Conservation (phyloP, 2,329 filamentous ascomycete species). For the Bipolaris zeicola region DNA sequence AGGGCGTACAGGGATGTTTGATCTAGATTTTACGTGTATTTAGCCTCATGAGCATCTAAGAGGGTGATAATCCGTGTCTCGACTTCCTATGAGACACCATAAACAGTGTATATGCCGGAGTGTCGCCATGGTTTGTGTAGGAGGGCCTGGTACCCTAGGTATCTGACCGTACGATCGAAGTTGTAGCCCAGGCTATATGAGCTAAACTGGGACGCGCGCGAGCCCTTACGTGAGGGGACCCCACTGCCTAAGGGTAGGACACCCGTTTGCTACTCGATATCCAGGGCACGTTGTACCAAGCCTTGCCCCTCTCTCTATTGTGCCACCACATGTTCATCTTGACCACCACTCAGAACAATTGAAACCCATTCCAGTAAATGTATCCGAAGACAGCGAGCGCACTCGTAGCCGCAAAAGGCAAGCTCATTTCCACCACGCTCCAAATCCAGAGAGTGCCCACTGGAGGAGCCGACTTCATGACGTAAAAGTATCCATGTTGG, state of each 20-base stretch:
- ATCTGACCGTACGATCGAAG: neutral
- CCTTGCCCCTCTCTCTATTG: neutral
- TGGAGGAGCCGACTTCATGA: conserved; percentile 91
- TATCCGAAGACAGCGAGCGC: conserved; percentile 58
- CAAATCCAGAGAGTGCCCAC: conserved; percentile 91
- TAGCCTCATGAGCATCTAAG: neutral
- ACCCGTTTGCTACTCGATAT: neutral
- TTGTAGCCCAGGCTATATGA: neutral
- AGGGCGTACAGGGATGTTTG: neutral
- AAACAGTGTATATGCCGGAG: neutral
- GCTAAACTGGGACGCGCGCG: neutral
- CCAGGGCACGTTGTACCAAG: neutral
- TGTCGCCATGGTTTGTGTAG: neutral
- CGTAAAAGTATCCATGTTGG: conserved; percentile 76
- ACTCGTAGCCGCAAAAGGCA: conserved; percentile 67
- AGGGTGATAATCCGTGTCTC: neutral
- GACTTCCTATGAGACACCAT: neutral
- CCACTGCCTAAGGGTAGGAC: neutral
- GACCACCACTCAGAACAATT: conserved; percentile 46
- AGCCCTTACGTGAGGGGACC: neutral
- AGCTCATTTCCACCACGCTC: conserved; percentile 84
- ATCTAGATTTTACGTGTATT: neutral
- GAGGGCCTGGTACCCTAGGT: neutral
- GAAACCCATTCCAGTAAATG: conserved; percentile 62
- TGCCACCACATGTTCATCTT: neutral